Evolutionary conservation across 2,329 filamentous ascomycete species (phyloP), one percentile per base, ranked within the genome.

Genomic region (Aspergillus luchuensis): DNA sequence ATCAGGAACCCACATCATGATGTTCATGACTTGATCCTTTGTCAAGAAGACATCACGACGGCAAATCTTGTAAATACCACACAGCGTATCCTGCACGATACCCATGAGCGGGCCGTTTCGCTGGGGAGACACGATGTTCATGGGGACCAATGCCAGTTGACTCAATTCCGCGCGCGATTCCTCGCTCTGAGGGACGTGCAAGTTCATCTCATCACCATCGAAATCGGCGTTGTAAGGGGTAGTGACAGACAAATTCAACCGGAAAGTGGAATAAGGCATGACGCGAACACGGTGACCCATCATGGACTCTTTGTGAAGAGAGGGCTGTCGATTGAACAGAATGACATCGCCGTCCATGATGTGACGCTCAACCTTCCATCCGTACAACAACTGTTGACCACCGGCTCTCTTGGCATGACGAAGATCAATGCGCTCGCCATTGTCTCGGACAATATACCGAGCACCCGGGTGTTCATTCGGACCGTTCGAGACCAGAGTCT

Each of bases 161-260:
- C 88, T 91, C 69, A 99, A 87, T 78, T 99, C 95, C 49, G 96
- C 92, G 62, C 95, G 90, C 36, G 96, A 96, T 78, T 99, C 96
- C 74, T 99, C 93, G 39, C 91, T 95, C 74, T 99, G 95, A 4
- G 95, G 96, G 56, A 99, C 96, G 85, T 99, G 95, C 80, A 99
- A 87, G 75, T 99, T 99, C 95, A 99, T 99, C 79, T 99, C 95
- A 76, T 99, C 95, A 80, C 95, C 95, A 74, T 99, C 95, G 80
- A 99, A 99, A 91, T 99, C 95, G 70, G 95, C 95, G 81, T 99
- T 99, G 84, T 99, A 99, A 0, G 95, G 95, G 28, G 93, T 96
- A 0, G 96, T 99, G 72, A 99, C 95, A 0, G 95, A 99, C 68
- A 99, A 79, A 73, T 99, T 99, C 50, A 99, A 85, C 65, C 95